These are phyloP conservation scores for Taphrina flavorubra DNA, from an alignment of 1,139 yeast species.

Conservation along the genomic window DNA sequence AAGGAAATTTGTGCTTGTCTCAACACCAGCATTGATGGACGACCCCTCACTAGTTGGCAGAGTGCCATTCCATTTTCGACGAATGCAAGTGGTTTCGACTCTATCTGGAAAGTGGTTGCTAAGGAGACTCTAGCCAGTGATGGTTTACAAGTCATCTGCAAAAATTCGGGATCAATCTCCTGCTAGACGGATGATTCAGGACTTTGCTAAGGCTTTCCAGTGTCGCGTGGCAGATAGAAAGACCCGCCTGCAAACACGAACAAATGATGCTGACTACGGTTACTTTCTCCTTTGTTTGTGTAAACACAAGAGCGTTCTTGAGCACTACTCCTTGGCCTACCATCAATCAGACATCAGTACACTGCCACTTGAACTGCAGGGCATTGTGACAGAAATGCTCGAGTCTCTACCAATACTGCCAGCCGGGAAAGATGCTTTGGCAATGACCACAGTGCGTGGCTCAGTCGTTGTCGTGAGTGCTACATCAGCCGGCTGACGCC, in stretches of 20 bases:
- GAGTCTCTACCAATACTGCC: constrained; percentile 2
- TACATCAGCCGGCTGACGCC: neutral
- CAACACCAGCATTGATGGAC: neutral
- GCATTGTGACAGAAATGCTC: constrained; percentile 1
- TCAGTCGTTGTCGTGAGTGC: neutral
- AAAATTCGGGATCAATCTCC: constrained; percentile 7
- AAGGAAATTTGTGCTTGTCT: constrained; percentile 13
- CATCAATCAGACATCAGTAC: neutral
- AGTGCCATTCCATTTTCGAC: constrained; percentile 4
- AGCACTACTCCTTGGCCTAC: constrained; percentile 11
- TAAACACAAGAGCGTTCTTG: neutral
- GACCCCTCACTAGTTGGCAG: constrained; percentile 6
- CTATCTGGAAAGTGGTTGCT: neutral
- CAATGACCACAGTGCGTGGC: constrained; percentile 1
- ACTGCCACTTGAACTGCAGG: neutral
- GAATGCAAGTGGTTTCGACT: neutral
- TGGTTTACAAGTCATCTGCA: constrained; percentile 6
- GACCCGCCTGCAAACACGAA: neutral
- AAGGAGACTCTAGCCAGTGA: neutral
- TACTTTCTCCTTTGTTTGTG: constrained; percentile 2
- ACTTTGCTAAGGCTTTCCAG: neutral
- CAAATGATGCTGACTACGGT: constrained; percentile 19
- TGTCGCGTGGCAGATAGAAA: neutral
- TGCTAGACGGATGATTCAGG: constrained; percentile 7
- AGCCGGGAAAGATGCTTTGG: neutral